Evolutionary conservation across 345 rosid genomes (phyloP).

Genomic region (Eucalyptus cloeziana): DNA sequence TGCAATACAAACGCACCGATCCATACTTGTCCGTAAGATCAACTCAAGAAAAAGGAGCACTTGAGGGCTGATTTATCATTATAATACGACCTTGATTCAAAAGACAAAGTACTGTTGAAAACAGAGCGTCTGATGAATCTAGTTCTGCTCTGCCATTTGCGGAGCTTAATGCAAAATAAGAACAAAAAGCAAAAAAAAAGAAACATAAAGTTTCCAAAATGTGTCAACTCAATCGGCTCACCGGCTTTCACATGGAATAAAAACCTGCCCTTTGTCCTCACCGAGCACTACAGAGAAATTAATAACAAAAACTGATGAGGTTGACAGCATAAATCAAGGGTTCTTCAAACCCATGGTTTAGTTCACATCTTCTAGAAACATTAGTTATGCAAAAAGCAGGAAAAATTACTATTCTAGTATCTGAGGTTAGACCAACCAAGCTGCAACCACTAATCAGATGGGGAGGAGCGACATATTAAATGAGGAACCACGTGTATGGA

Average conservation of each 20-base stretch:
- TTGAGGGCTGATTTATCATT: neutral
- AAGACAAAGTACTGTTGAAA: neutral
- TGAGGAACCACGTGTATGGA: conserved; percentile 13
- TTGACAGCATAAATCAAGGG: neutral
- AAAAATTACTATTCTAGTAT: neutral
- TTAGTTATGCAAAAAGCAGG: neutral
- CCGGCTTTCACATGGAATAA: neutral
- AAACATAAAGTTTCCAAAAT: neutral
- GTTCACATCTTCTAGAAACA: neutral
- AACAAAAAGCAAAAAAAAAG: neutral
- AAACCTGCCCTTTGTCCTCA: neutral
- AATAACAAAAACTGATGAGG: neutral
- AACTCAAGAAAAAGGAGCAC: neutral
- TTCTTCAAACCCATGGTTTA: neutral
- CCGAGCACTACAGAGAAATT: neutral
- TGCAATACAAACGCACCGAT: neutral
- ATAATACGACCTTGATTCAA: neutral
- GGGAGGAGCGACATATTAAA: neutral
- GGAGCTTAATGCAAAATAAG: neutral
- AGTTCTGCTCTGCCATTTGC: neutral
- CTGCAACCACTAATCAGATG: neutral
- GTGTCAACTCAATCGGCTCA: neutral
- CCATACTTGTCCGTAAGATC: neutral
- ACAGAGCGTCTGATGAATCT: neutral
- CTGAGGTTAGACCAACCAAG: neutral